Evolutionary conservation across 2,329 filamentous ascomycete genomes (phyloP).

Genomic region (Conoideocrella luteorostrata): DNA sequence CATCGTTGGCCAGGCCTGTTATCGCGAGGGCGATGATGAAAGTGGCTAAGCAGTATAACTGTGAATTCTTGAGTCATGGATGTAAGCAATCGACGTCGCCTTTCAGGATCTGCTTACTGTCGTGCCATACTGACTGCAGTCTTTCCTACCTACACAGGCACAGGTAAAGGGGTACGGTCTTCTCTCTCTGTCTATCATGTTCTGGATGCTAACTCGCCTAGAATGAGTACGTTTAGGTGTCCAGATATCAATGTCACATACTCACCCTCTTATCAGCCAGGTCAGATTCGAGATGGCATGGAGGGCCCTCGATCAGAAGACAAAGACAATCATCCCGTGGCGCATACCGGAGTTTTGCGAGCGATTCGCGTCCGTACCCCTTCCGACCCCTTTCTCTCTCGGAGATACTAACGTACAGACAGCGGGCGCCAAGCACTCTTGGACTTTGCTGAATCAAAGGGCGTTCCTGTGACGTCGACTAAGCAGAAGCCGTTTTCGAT

Average conservation of each 20-base stretch:
- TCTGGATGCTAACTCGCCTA: background rate
- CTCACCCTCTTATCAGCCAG: conserved; percentile 5
- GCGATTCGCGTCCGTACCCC: background rate
- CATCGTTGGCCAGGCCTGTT: conserved; percentile 57
- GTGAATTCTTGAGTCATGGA: conserved; percentile 38
- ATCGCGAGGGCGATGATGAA: conserved; percentile 49
- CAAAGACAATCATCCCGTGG: background rate
- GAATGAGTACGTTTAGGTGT: conserved; percentile 2
- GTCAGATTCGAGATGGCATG: background rate
- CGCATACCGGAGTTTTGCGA: background rate
- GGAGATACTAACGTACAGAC: background rate
- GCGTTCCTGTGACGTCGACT: conserved; percentile 7
- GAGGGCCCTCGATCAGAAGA: background rate
- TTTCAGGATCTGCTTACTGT: background rate
- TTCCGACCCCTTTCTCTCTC: background rate
- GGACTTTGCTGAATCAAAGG: conserved; percentile 3
- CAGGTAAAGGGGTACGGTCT: conserved; percentile 44
- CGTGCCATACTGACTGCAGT: conserved; percentile 1
- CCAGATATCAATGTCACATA: background rate
- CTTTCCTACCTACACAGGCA: conserved; percentile 27
- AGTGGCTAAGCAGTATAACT: conserved; percentile 30
- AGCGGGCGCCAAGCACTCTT: conserved; percentile 5
- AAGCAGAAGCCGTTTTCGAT: conserved; percentile 5
- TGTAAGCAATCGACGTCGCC: no score
- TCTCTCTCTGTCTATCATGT: background rate